Evolutionary conservation across 805 yeast genomes (phyloP).

Genomic region (Yarrowia sp.): DNA sequence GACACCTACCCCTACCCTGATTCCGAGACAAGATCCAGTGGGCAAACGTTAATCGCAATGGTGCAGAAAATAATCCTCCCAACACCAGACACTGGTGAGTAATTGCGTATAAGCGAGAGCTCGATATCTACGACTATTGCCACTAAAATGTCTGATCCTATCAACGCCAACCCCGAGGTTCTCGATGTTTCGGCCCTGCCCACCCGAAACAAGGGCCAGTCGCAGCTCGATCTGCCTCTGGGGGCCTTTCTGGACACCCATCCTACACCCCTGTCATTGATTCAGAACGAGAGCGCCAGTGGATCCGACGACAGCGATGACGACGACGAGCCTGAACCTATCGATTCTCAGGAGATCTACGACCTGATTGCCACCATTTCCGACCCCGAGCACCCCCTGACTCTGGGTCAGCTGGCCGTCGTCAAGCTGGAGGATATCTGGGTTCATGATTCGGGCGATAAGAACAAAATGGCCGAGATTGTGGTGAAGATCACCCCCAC

Average conservation of each 20-base stretch:
- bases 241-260: conserved; percentile 20
- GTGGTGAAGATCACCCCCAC: conserved; percentile 92
- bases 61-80: conserved; percentile 25
- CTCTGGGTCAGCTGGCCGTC: conserved; percentile 92
- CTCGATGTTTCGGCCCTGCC: conserved; percentile 80
- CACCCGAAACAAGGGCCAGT: conserved; percentile 57
- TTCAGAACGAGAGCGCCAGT: conserved; percentile 27
- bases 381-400: conserved; percentile 97
- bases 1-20: conserved; percentile 1
- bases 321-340: conserved; percentile 57
- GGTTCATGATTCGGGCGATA: conserved; percentile 65
- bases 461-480: conserved; percentile 70
- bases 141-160: conserved; percentile 72
- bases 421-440: conserved; percentile 83
- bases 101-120: conserved; percentile 4
- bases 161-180: conserved; percentile 91
- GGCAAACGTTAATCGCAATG: background rate
- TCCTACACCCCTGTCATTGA: conserved; percentile 32
- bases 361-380: conserved; percentile 85
- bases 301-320: conserved; percentile 39
- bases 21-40: conserved; percentile 4
- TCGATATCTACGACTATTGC: background rate
- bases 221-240: conserved; percentile 41
- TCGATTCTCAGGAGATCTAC: conserved; percentile 89
- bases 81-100: background rate